Percentiles rank a stretch among this genome's conserved stretches.
Conservation (phyloP, 2,329 filamentous ascomycete species). For the Biscogniauxia sp. region DNA sequence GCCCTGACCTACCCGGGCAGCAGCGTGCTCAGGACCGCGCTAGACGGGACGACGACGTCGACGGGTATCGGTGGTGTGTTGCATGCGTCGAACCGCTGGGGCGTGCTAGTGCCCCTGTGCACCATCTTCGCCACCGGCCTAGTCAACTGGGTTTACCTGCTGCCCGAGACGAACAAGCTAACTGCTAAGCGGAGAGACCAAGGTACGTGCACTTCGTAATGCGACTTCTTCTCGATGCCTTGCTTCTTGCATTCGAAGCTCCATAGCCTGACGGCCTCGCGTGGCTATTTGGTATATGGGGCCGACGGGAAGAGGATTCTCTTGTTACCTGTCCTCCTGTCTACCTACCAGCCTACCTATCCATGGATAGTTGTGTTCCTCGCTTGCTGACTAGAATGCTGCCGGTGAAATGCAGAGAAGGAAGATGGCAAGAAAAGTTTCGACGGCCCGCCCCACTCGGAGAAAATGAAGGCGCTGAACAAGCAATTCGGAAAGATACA, state of each 20-base stretch:
- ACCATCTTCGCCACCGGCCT: constrained; percentile 69
- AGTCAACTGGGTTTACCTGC: constrained; percentile 67
- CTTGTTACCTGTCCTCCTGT: too few species aligned
- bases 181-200: constrained; percentile 78
- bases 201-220: constrained; percentile 50
- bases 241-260: not conserved
- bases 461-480: constrained; percentile 80
- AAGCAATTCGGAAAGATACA: constrained; percentile 77
- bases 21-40: constrained; percentile 23
- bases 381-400: constrained; percentile 12
- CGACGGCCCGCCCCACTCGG: constrained; percentile 74
- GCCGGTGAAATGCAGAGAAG: constrained; percentile 54
- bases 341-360: too few species aligned
- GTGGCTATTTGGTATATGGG: not conserved
- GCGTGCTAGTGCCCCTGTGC: constrained; percentile 65
- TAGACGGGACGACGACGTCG: constrained; percentile 36
- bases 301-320: not conserved
- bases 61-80: constrained; percentile 56
- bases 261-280: not conserved
- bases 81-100: constrained; percentile 58
- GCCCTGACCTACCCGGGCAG: constrained; percentile 78
- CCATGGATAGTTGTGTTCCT: not conserved
- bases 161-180: constrained; percentile 70
- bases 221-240: not conserved
- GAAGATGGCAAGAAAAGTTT: constrained; percentile 86